Base-by-base conservation (phyloP, 257 asterid genomes). In the Primulina eburnea region DNA sequence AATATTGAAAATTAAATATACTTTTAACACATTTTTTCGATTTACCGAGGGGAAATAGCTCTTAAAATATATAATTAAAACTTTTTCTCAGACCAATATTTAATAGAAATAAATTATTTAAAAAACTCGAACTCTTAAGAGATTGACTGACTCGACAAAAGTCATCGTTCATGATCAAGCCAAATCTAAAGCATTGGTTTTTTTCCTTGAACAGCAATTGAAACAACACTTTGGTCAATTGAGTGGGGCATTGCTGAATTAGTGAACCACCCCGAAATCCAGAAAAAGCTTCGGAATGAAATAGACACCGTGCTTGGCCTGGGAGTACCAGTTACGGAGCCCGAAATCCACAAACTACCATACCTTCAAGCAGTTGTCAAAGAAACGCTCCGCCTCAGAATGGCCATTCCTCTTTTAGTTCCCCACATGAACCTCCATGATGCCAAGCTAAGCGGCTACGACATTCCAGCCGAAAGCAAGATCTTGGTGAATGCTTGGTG, bases 351-450 rank as follows among this genome's bases (percentile, higher is more conserved):
- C 47, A 81, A 84, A 63, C 88, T 90, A 12, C 97, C 97, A 0
- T 90, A 90, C 78, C 90, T 90, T 8, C 95, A 90, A 56, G 97
- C 96, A 0, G 96, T 90, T 72, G 7, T 90, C 72, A 90, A 90
- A 67, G 97, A 90, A 74, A 80, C 96, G 0, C 95, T 90, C 33
- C 89, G 97, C 8, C 89, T 89, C 2, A 60, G 96, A 1, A 90
- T 90, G 97, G 96, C 95, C 10, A 87, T 89, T 69, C 97, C 97
- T 1, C 89, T 88, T 4, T 56, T 90, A 37, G 96, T 90, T 33
- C 97, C 97, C 33, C 97, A 90, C 85, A 90, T 90, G 97, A 90
- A 90, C 80, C 92, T 88, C 75, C 79, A 90, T 32, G 95, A 90
- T 0, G 97, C 96, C 30, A 90, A 87, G 79, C 90, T 90, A 1